Evolutionary conservation across 768 basidiomycete species (phyloP).

Genomic region (Leucocoprinus leucothites): DNA sequence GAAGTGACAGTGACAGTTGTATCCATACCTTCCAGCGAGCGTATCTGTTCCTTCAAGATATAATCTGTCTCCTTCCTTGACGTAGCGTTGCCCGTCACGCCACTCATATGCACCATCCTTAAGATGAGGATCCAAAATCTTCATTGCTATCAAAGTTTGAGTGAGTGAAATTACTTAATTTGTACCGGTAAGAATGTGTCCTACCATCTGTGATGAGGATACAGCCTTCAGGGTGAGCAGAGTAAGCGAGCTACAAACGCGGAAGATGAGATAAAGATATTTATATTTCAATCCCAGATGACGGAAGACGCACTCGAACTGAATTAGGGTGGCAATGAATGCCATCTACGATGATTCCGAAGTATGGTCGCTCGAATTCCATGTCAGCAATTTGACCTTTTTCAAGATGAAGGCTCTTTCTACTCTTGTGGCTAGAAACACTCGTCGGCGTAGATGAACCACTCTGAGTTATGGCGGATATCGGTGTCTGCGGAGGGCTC

Average conservation of each 20-base stretch:
- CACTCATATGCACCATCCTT: slow-evolving; percentile 84
- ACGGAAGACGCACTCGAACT: slow-evolving; percentile 57
- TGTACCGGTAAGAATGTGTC: slow-evolving; percentile 10
- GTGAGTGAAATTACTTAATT: background rate
- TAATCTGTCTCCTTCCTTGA: slow-evolving; percentile 78
- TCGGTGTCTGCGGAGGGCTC: background rate
- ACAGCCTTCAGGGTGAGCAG: slow-evolving; percentile 79
- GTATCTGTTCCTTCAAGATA: slow-evolving; percentile 85
- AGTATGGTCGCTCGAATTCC: slow-evolving; percentile 70
- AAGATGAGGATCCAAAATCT: slow-evolving; percentile 81
- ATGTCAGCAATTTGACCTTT: slow-evolving; percentile 52
- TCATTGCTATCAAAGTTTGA: slow-evolving; percentile 55
- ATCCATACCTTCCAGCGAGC: slow-evolving; percentile 77
- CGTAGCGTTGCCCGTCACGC: slow-evolving; percentile 78
- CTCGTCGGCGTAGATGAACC: slow-evolving; percentile 19
- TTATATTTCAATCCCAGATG: background rate
- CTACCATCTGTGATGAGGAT: slow-evolving; percentile 88
- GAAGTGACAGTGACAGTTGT: slow-evolving; percentile 1
- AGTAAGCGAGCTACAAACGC: slow-evolving; percentile 67
- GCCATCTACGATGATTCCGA: slow-evolving; percentile 88
- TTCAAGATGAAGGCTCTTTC: slow-evolving; percentile 38
- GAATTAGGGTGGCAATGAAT: slow-evolving; percentile 91
- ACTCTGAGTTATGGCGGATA: slow-evolving; percentile 14
- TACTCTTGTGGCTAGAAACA: slow-evolving; percentile 18
- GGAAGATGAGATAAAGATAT: background rate